phyloP scores from a whole-genome alignment of 2,329 filamentous ascomycete species.

The Chaetomium globosum region DNA sequence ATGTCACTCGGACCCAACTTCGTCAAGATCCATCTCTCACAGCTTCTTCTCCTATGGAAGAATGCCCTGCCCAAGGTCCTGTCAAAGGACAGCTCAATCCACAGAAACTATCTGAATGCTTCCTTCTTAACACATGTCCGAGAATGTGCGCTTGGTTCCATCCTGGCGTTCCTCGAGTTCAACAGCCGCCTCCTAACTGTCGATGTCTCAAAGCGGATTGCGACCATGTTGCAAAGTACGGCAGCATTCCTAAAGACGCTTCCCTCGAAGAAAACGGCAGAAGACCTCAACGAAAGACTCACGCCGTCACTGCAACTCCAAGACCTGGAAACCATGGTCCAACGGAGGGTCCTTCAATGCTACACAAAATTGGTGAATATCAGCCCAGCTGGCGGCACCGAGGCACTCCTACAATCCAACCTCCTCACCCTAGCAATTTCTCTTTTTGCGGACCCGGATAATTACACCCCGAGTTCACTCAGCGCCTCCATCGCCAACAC shows the following conservation, averaged over 20 bases:
- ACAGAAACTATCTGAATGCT: conserved; percentile 81
- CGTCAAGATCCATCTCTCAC: conserved; percentile 96
- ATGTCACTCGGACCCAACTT: conserved; percentile 98
- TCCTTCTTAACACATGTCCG: conserved; percentile 93
- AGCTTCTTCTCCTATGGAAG: conserved; percentile 92
- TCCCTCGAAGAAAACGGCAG: conserved; percentile 78
- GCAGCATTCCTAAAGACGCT: conserved; percentile 84
- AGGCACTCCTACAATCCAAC: conserved; percentile 87
- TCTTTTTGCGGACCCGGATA: conserved; percentile 89
- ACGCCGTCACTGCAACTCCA: conserved; percentile 84
- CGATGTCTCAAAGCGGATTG: conserved; percentile 90
- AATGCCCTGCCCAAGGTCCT: conserved; percentile 93
- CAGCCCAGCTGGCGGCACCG: conserved; percentile 80
- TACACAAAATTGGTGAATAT: conserved; percentile 89
- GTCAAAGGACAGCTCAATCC: conserved; percentile 85
- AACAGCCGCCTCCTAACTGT: conserved; percentile 89
- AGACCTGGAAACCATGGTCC: conserved; percentile 90
- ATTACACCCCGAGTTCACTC: conserved; percentile 79
- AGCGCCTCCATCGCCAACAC: conserved; percentile 91
- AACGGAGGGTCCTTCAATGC: conserved; percentile 88
- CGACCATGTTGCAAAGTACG: conserved; percentile 93
- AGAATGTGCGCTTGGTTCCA: conserved; percentile 89
- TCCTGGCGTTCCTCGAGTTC: conserved; percentile 89
- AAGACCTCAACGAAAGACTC: conserved; percentile 82
- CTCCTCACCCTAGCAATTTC: conserved; percentile 86